Evolutionary conservation across 1,139 yeast species (phyloP).

Genomic region (Diutina mesorugosa): DNA sequence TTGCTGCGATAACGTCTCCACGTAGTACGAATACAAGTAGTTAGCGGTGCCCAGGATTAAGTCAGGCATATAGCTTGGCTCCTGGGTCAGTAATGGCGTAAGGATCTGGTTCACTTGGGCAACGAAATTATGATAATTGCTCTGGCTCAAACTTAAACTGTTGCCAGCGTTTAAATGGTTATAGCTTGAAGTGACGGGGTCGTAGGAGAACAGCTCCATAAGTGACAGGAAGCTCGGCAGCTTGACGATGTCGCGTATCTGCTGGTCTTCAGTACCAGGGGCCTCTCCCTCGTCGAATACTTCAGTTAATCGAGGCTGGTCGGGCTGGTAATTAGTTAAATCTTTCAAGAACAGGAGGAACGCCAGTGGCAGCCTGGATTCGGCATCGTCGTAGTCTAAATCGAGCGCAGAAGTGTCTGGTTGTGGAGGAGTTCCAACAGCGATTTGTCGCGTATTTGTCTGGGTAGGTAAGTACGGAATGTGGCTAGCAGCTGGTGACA

Average conservation of each 20-base stretch:
- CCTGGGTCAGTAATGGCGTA: not conserved
- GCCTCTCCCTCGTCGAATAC: not conserved
- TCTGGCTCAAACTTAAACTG: not conserved
- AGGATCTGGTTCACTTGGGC: not conserved
- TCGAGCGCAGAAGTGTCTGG: not conserved
- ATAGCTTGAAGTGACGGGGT: not conserved
- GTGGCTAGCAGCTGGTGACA: not conserved
- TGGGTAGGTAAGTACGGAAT: not conserved
- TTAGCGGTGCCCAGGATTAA: constrained; percentile 4
- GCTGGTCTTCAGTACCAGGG: not conserved
- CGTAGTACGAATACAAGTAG: constrained; percentile 52
- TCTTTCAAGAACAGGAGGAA: not conserved
- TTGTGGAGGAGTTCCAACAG: not conserved
- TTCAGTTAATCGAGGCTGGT: not conserved
- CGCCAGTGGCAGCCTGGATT: constrained; percentile 1
- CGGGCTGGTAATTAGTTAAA: not conserved
- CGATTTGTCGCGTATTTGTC: not conserved
- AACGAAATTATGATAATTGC: not conserved
- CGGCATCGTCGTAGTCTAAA: not conserved
- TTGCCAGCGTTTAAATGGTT: not conserved
- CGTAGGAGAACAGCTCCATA: not conserved
- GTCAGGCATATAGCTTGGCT: constrained; percentile 1
- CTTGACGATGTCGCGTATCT: not conserved
- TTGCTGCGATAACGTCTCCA: constrained; percentile 41
- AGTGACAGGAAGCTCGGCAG: not conserved